phyloP scores from a whole-genome alignment of 306 rosid genomes.

The Hippophae gyantsensis region DNA sequence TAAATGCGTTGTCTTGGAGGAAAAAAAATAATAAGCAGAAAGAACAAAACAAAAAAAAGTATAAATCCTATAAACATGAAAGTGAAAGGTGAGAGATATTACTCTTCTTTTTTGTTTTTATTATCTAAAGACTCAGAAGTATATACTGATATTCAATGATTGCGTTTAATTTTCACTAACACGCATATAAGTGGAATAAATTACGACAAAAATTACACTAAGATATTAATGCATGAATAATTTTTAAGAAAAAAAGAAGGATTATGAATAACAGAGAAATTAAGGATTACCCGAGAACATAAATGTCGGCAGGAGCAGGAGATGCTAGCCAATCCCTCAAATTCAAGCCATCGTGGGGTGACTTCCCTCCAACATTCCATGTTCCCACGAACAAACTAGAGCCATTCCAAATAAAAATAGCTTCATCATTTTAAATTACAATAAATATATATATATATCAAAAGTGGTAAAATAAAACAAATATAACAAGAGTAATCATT shows the following conservation, averaged over 20 bases:
- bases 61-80: too few species aligned
- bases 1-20: too few species aligned
- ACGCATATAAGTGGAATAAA: too few species aligned
- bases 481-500: background rate
- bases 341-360: slow-evolving; percentile 52
- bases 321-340: slow-evolving; percentile 67
- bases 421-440: background rate
- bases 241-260: background rate
- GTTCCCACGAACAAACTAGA: slow-evolving; percentile 82
- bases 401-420: background rate
- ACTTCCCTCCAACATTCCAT: slow-evolving; percentile 96
- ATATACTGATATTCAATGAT: too few species aligned
- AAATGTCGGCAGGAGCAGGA: slow-evolving; percentile 52
- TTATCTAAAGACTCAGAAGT: too few species aligned
- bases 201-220: background rate
- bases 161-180: too few species aligned
- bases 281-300: slow-evolving; percentile 59
- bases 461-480: too few species aligned
- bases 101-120: too few species aligned
- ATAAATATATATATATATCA: background rate
- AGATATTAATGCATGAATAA: background rate
- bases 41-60: too few species aligned
- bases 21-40: too few species aligned
- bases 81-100: too few species aligned
- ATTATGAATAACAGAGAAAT: background rate